phyloP scores from a whole-genome alignment of 192 early-diverging fungal species.

The Coemansia sp. region DNA sequence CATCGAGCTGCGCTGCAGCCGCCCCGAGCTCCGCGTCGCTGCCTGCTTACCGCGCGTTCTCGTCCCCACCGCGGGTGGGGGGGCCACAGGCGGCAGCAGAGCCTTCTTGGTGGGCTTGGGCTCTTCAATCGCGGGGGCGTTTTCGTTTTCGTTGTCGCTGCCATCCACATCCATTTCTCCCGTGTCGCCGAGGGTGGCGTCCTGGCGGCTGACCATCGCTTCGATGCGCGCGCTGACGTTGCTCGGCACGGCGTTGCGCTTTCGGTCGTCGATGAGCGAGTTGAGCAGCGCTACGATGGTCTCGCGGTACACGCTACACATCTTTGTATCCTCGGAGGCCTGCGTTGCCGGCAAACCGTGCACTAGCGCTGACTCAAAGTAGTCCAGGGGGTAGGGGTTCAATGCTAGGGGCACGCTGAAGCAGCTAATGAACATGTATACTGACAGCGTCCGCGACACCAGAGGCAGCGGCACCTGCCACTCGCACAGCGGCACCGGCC shows the following conservation, averaged over 20 bases:
- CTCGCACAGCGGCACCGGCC: conserved; percentile 36
- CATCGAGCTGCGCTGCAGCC: conserved; percentile 13
- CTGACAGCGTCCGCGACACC: conserved; percentile 30
- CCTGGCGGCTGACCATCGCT: conserved; percentile 23
- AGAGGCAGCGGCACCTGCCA: conserved; percentile 35
- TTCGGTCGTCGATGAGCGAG: conserved; percentile 36
- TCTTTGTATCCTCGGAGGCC: neutral
- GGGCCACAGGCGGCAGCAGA: too few relatives aligned
- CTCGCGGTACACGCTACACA: conserved; percentile 38
- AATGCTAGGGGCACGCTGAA: conserved; percentile 65
- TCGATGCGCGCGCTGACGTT: conserved; percentile 26
- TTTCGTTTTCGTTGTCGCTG: neutral
- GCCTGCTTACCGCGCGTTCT: neutral
- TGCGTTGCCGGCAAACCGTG: conserved; percentile 32
- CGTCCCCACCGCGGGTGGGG: too few relatives aligned
- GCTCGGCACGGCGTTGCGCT: neutral
- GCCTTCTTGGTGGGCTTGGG: too few relatives aligned
- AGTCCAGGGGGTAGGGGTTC: conserved; percentile 73
- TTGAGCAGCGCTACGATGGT: conserved; percentile 42
- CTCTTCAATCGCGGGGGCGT: too few relatives aligned
- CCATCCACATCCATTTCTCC: conserved; percentile 28
- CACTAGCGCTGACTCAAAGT: conserved; percentile 68
- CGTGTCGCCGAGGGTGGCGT: conserved; percentile 14
- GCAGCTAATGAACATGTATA: conserved; percentile 49
- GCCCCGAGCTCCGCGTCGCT: neutral